Conservation (phyloP, 116 monocot genomes). For the Zostera marina region DNA sequence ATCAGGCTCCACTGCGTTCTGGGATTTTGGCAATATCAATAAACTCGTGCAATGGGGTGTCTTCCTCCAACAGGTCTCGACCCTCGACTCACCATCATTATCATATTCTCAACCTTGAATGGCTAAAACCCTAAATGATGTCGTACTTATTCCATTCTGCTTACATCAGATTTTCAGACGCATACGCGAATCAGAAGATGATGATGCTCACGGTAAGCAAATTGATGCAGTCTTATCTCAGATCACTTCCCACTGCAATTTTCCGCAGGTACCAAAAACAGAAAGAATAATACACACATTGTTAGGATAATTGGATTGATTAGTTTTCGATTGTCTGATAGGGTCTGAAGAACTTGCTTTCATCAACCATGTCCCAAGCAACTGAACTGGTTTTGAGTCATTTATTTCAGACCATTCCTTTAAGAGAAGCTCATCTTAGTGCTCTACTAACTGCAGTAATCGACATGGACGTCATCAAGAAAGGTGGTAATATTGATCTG, state of each 20-base stretch:
- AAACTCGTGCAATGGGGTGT: conserved; percentile 51
- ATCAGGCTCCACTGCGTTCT: conserved; percentile 39
- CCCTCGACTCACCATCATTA: conserved; percentile 1
- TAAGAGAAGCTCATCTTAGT: conserved; percentile 24
- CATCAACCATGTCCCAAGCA: conserved; percentile 34
- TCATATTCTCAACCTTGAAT: too few relatives aligned
- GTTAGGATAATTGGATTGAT: conserved; percentile 1
- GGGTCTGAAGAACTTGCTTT: conserved; percentile 48
- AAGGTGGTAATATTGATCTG: conserved; percentile 7
- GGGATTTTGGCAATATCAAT: conserved; percentile 48
- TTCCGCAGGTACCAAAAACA: conserved; percentile 34
- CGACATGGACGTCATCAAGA: conserved; percentile 39
- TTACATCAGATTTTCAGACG: conserved; percentile 30
- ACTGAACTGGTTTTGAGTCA: conserved; percentile 35
- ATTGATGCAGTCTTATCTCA: conserved; percentile 38
- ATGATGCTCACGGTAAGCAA: conserved; percentile 29
- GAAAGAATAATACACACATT: neutral
- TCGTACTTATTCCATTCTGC: too few relatives aligned
- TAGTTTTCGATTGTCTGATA: conserved; percentile 10
- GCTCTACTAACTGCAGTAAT: conserved; percentile 33
- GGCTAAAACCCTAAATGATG: too few relatives aligned
- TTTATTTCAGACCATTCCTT: conserved; percentile 30
- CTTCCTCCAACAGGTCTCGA: conserved; percentile 38
- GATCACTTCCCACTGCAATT: conserved; percentile 28
- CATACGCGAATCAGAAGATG: conserved; percentile 17